These are phyloP conservation scores for Heracleum sosnowskyi DNA, from an alignment of 129 eudicot species.

Conservation along the genomic window DNA sequence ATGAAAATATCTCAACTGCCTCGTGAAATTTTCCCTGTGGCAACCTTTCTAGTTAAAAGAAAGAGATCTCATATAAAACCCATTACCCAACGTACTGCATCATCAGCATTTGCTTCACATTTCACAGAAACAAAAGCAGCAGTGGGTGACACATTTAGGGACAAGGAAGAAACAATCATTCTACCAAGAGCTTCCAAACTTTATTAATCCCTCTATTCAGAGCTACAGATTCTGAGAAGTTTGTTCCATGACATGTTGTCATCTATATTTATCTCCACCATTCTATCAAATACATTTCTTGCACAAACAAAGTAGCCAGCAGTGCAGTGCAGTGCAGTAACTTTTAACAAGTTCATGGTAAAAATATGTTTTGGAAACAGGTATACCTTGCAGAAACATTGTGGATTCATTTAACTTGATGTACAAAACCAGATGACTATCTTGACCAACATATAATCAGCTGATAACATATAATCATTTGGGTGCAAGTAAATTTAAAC, in stretches of 20 bases:
- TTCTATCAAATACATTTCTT: constrained; percentile 33
- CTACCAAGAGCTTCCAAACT: constrained; percentile 41
- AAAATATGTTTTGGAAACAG: constrained; percentile 24
- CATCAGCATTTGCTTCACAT: constrained; percentile 36
- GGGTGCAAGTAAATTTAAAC: too few species aligned
- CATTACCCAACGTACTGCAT: constrained; percentile 41
- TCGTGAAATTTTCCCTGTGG: constrained; percentile 34
- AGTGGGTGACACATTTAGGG: constrained; percentile 48
- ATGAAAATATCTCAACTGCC: constrained; percentile 49
- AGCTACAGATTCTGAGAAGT: constrained; percentile 33
- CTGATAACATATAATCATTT: constrained; percentile 7
- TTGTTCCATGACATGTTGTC: constrained; percentile 54
- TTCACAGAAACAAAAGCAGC: constrained; percentile 53
- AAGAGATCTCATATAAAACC: constrained; percentile 46
- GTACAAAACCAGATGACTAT: constrained; percentile 46
- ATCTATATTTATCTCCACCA: constrained; percentile 36
- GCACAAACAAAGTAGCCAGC: constrained; percentile 27
- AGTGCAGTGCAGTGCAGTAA: constrained; percentile 29
- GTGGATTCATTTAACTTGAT: constrained; percentile 32
- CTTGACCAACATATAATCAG: constrained; percentile 33
- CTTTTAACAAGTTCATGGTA: constrained; percentile 45
- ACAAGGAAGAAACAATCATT: constrained; percentile 50
- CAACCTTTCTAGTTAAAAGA: constrained; percentile 39
- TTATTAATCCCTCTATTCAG: constrained; percentile 19
- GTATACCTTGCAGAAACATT: constrained; percentile 35